Base-by-base conservation (phyloP, 2,329 filamentous ascomycete species). In the Aspergillus pseudoterreus region DNA sequence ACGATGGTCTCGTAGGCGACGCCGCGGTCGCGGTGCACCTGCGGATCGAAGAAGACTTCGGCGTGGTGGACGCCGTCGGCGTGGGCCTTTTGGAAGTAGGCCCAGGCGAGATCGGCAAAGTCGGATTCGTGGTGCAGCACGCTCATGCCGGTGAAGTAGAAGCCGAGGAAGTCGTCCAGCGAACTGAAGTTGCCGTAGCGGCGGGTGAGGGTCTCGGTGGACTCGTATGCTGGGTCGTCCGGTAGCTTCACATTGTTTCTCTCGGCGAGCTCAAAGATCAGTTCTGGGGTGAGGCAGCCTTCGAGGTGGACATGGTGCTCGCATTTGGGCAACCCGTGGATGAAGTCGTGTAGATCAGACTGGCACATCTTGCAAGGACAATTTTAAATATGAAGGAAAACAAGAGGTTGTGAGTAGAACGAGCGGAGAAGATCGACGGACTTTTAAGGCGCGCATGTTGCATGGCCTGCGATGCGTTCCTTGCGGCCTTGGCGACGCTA, bases 221-320 rank as follows among this genome's bases (percentile, higher is more conserved):
- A 88, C 12, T 72, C 67, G 68, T 88, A 92, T 30, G 84, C 82
- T 17, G 80, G 70, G 62, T 90, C 83, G 4, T 69, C 54, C 4
- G 83, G 83, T 3, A 92, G 78, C 2, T 74, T 36, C 60, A 91
- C 81, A 49, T 75, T 75, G 76, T 92, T 90, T 63, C 81, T 81
- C 33, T 73, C 66, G 5, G 88, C 85, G 4, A 92, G 82, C 27
- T 75, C 64, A 74, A 91, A 92, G 55, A 91, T 81, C 36, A 90
- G 76, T 50, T 78, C 73, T 1, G 88, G 86, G 38, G 84, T 83
- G 35, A 92, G 78, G 11, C 86, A 85, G 50, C 88, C 88, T 70
- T 92, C 88, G 32, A 92, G 78, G 66, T 92, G 88, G 49, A 92
- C 81, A 71, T 92, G 88, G 65, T 91, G 88, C 68, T 92, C 88